Evolutionary conservation across 768 basidiomycete genomes (phyloP).

Genomic region (Naganishia antarctica): DNA sequence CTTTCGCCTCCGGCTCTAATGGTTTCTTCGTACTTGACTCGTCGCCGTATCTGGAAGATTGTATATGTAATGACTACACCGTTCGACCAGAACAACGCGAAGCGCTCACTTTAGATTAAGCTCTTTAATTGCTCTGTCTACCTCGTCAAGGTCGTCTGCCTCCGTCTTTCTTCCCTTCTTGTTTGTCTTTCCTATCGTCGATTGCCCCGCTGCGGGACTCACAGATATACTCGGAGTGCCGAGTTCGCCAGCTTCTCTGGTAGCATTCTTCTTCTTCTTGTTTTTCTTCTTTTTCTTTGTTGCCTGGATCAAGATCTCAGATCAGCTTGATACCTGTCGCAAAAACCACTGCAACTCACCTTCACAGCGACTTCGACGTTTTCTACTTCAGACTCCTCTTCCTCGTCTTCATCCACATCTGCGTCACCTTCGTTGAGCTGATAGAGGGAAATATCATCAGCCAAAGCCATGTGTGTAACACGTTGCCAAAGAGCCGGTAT

Average conservation of each 20-base stretch:
- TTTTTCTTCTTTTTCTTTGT: conserved; percentile 58
- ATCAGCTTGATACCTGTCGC: too few species aligned
- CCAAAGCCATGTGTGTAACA: not conserved
- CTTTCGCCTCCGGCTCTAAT: not conserved
- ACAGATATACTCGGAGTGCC: conserved; percentile 54
- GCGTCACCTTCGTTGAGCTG: conserved; percentile 29
- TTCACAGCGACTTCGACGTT: conserved; percentile 30
- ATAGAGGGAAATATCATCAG: not conserved
- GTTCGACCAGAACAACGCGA: not conserved
- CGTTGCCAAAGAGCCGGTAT: too few species aligned
- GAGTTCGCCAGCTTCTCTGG: conserved; percentile 59
- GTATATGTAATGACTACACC: not conserved
- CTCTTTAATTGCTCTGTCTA: conserved; percentile 78
- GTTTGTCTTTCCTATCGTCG: conserved; percentile 56
- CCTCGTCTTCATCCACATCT: conserved; percentile 34
- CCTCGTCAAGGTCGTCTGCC: conserved; percentile 58
- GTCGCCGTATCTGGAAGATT: not conserved
- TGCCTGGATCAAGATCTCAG: conserved; percentile 9
- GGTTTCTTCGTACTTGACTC: not conserved
- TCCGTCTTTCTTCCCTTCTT: conserved; percentile 34
- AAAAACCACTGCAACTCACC: conserved; percentile 27
- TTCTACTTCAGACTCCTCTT: conserved; percentile 34
- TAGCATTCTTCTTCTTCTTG: conserved; percentile 75
- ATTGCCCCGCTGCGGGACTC: conserved; percentile 36
- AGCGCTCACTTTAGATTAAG: conserved; percentile 65